These are phyloP conservation scores for Cutaneotrichosporon daszewskae DNA, from an alignment of 1,284 basidiomycete species.

Conservation along the genomic window DNA sequence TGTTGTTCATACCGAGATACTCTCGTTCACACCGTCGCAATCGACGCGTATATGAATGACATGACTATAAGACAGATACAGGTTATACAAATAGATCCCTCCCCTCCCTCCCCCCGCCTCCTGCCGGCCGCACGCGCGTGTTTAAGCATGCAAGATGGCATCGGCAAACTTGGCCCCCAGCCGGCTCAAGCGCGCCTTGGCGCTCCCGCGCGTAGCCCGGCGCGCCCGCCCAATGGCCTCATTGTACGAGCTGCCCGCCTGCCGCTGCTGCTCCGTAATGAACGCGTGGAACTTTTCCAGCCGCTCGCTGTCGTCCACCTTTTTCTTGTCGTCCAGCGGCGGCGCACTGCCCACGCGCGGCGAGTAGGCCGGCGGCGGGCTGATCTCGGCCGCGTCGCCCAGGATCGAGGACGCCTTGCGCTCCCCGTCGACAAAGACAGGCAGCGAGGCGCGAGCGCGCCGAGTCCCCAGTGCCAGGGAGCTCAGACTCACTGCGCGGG, in stretches of 20 bases:
- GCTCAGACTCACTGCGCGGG: constrained; percentile 9
- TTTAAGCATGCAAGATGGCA: background rate
- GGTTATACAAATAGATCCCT: too few relatives aligned
- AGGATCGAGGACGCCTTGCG: background rate
- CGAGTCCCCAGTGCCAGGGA: constrained; percentile 1
- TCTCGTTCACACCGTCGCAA: too few relatives aligned
- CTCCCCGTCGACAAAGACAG: background rate
- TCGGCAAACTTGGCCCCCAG: background rate
- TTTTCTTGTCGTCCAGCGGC: background rate
- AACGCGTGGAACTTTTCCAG: constrained; percentile 37
- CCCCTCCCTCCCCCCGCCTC: too few relatives aligned
- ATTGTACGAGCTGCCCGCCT: constrained; percentile 23
- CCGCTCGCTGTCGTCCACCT: constrained; percentile 23
- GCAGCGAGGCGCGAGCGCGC: background rate
- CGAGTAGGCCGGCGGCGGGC: background rate
- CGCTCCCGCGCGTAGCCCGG: background rate
- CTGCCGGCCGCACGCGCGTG: too few relatives aligned
- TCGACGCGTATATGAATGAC: too few relatives aligned
- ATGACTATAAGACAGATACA: too few relatives aligned
- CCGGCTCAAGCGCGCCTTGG: background rate
- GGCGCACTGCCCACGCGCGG: background rate
- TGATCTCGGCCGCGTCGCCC: background rate
- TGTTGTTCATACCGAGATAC: too few relatives aligned
- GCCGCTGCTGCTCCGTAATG: constrained; percentile 31
- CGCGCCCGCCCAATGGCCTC: constrained; percentile 21